Evolutionary conservation across 768 basidiomycete genomes (phyloP).

Genomic region (Phallus indusiatus): DNA sequence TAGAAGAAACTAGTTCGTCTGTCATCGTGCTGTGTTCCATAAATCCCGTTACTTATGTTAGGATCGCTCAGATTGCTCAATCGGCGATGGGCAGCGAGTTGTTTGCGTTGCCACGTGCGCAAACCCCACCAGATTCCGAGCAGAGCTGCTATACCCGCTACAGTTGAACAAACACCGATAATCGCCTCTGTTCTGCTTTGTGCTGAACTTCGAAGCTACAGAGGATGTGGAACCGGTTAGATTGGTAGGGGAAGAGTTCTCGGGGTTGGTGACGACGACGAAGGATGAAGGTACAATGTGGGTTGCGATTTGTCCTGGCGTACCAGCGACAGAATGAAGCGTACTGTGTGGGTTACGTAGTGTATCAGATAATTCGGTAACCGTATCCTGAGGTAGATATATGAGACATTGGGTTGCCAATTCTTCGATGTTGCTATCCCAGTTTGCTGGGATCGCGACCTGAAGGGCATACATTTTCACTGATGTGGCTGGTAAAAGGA

Average conservation of each 20-base stretch:
- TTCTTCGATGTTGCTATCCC: conserved; percentile 37
- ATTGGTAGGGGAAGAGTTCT: conserved; percentile 17
- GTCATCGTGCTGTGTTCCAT: conserved; percentile 18
- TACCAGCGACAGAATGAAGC: conserved; percentile 50
- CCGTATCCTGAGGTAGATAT: conserved; percentile 48
- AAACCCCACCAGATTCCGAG: conserved; percentile 66
- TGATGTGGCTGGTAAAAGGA: conserved; percentile 17
- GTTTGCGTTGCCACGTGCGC: conserved; percentile 55
- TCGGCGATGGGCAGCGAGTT: conserved; percentile 61
- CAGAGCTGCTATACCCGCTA: conserved; percentile 69
- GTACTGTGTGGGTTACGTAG: conserved; percentile 50
- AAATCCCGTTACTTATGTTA: conserved; percentile 57
- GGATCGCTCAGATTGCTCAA: conserved; percentile 73
- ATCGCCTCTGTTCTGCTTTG: conserved; percentile 67
- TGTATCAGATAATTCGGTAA: conserved; percentile 53
- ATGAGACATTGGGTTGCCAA: conserved; percentile 66
- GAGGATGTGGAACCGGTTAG: conserved; percentile 9
- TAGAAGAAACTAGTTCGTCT: conserved; percentile 76
- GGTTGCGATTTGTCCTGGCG: conserved; percentile 48
- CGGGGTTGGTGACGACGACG: conserved; percentile 36
- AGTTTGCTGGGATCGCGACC: conserved; percentile 57
- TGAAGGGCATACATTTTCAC: conserved; percentile 51
- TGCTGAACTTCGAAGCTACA: conserved; percentile 15
- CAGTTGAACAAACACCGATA: conserved; percentile 79
- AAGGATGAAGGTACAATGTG: conserved; percentile 65